Evolutionary conservation across 768 basidiomycete genomes (phyloP).

Genomic region (Tremella mesenterica): DNA sequence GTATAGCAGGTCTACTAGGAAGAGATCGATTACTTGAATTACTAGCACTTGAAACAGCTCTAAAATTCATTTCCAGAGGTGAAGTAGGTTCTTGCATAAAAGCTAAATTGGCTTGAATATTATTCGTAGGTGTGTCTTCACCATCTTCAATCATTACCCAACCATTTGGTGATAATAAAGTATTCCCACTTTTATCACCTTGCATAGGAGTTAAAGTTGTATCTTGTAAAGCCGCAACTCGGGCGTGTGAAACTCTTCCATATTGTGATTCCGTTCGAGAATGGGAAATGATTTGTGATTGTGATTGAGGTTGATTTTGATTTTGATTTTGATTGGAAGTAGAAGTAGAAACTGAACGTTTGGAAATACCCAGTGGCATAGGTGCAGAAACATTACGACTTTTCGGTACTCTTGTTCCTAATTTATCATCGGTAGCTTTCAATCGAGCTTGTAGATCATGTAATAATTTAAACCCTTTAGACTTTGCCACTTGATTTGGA

Average conservation of each 20-base stretch:
- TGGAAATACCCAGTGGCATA: conserved; percentile 2
- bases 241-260: conserved; percentile 8
- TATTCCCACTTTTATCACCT: conserved; percentile 4
- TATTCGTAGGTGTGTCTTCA: conserved; percentile 11
- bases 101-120: neutral
- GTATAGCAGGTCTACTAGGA: conserved; percentile 34
- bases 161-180: conserved; percentile 25
- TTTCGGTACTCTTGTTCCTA: conserved; percentile 25
- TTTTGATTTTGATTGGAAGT: too few relatives aligned
- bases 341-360: conserved; percentile 1
- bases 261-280: neutral
- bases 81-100: conserved; percentile 18
- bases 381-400: conserved; percentile 26
- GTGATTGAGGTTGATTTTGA: too few relatives aligned
- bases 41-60: conserved; percentile 24
- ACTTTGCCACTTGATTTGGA: conserved; percentile 15
- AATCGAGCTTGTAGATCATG: conserved; percentile 31
- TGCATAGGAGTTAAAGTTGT: conserved; percentile 1
- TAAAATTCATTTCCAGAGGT: conserved; percentile 16
- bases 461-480: conserved; percentile 25
- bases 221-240: conserved; percentile 9
- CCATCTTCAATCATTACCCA: conserved; percentile 30
- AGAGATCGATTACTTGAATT: conserved; percentile 19
- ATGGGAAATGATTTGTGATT: too few relatives aligned
- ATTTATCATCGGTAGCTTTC: conserved; percentile 35